These are phyloP conservation scores for Debaryomyces fabryi DNA, from an alignment of 1,139 yeast species.

Conservation along the genomic window DNA sequence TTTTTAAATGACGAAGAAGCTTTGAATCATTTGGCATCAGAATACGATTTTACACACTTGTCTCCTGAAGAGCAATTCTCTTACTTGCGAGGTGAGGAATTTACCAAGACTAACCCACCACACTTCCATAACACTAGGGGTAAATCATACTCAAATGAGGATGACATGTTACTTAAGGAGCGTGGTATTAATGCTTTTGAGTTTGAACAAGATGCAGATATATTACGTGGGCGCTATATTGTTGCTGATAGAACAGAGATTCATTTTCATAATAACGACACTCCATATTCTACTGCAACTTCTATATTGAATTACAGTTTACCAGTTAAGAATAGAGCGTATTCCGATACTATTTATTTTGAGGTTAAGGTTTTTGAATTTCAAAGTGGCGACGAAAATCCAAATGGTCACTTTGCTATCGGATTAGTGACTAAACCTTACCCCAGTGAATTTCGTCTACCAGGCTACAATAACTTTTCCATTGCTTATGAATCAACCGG, in stretches of 20 bases:
- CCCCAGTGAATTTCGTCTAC: slow-evolving; percentile 77
- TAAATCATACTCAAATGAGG: slow-evolving; percentile 34
- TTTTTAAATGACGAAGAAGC: slow-evolving; percentile 48
- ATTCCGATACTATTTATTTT: slow-evolving; percentile 67
- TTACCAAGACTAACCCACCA: slow-evolving; percentile 36
- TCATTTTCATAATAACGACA: slow-evolving; percentile 48
- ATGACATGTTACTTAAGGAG: slow-evolving; percentile 37
- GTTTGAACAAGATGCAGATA: slow-evolving; percentile 39
- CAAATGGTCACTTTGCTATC: slow-evolving; percentile 60
- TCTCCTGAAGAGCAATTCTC: slow-evolving; percentile 49
- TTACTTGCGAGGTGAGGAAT: slow-evolving; percentile 40
- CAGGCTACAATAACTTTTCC: slow-evolving; percentile 82
- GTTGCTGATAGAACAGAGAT: slow-evolving; percentile 70
- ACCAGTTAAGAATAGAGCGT: slow-evolving; percentile 56
- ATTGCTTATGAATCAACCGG: slow-evolving; percentile 90
- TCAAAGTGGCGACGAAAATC: slow-evolving; percentile 25
- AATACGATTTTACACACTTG: slow-evolving; percentile 39
- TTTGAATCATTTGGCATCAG: slow-evolving; percentile 37
- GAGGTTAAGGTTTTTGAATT: slow-evolving; percentile 68
- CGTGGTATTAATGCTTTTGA: slow-evolving; percentile 46
- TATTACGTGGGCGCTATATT: slow-evolving; percentile 37
- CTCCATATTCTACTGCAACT: slow-evolving; percentile 50
- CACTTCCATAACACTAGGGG: slow-evolving; percentile 36
- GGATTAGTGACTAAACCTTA: slow-evolving; percentile 90
- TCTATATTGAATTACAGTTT: slow-evolving; percentile 60